Base-by-base conservation (phyloP, 2,329 filamentous ascomycete genomes). In the Dendrostoma leiphaemia region DNA sequence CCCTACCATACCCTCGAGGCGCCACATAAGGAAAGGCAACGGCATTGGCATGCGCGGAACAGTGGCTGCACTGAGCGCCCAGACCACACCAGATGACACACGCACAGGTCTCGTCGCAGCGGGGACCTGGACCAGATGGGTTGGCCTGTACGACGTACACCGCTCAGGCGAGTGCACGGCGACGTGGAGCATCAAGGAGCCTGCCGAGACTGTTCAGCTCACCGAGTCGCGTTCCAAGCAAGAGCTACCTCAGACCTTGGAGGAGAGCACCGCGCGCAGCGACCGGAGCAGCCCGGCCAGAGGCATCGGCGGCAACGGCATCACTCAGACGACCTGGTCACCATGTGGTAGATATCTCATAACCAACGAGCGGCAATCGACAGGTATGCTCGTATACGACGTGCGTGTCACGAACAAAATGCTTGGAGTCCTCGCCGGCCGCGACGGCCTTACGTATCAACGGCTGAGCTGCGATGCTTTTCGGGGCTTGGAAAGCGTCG, bases 21-120 rank as follows among this genome's bases (percentile, higher is more conserved):
- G 81, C 3, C 81, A 84, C 64, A 73, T 81, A 23, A 72, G 78
- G 53, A 85, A 85, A 66, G 82, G 83, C 29, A 77, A 78, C 53
- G 82, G 83, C 34, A 77, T 86, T 7, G 84, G 84, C 41, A 85
- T 87, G 78, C 82, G 83, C 53, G 84, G 84, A 5, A 80, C 76
- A 23, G 76, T 86, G 0, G 81, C 83, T 1, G 74, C 82, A 0
- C 69, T 87, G 0, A 71, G 76, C n/a, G 66, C 74, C 2, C 79
- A 79, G 51, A 72, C 65, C 0, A 66, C 69, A 34, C 63, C 64
- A 19, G 63, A 66, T 24, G 66, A 64, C 2, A 60, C 62, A 6
- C 65, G 67, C 28, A 66, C 62, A n/a, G 64, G 65, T 28, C 65
- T 86, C 26, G 59, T 86, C 31, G 83, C 83, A 0, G 84, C 84